phyloP scores from a whole-genome alignment of 192 early-diverging fungal genomes.

The Entrophospora sp. region DNA sequence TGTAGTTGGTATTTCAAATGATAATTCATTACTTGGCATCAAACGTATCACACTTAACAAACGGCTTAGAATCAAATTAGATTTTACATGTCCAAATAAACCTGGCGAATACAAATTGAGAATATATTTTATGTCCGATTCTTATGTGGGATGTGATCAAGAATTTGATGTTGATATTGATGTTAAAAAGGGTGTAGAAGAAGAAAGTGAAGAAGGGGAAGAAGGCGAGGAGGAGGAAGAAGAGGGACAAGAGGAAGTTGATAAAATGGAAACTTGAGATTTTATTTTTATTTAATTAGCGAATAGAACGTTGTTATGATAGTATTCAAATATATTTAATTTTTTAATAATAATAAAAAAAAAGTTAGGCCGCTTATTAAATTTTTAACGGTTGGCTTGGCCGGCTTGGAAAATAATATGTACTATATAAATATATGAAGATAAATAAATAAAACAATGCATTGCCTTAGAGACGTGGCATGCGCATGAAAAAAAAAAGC shows the following conservation, averaged over 20 bases:
- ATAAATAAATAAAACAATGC: too few relatives aligned
- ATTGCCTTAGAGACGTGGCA: too few relatives aligned
- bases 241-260: slow-evolving; percentile 21
- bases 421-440: too few relatives aligned
- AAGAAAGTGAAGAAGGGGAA: slow-evolving; percentile 48
- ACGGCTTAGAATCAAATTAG: slow-evolving; percentile 57
- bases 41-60: slow-evolving; percentile 73
- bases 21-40: slow-evolving; percentile 77
- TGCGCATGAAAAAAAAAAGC: too few relatives aligned
- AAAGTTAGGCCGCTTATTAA: too few relatives aligned
- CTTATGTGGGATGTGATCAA: slow-evolving; percentile 91
- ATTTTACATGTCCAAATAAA: slow-evolving; percentile 73
- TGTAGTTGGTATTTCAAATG: slow-evolving; percentile 73
- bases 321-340: too few relatives aligned
- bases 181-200: slow-evolving; percentile 47
- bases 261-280: slow-evolving; percentile 2
- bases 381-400: too few relatives aligned
- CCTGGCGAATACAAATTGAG: slow-evolving; percentile 54
- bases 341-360: too few relatives aligned
- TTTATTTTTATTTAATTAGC: neutral
- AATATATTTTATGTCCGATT: slow-evolving; percentile 91
- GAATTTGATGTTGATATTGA: slow-evolving; percentile 71
- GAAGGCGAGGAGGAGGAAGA: too few relatives aligned
- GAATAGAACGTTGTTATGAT: neutral
- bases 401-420: too few relatives aligned